Conservation (phyloP, 176 grass and related monocot species). For the Oryza meyeriana region DNA sequence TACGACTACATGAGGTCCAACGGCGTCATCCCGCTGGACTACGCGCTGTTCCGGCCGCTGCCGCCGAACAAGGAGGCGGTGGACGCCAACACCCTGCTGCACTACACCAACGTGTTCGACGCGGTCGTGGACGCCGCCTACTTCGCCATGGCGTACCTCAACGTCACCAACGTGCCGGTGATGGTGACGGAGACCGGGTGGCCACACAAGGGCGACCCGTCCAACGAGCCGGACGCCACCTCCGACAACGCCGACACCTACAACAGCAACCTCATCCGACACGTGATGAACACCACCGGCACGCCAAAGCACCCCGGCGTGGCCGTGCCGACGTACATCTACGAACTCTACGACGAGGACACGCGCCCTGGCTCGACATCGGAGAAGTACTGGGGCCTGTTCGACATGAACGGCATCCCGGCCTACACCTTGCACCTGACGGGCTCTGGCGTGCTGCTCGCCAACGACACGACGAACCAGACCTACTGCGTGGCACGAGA, state of each 20-base stretch:
- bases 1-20: constrained; percentile 99
- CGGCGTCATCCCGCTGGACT: constrained; percentile 90
- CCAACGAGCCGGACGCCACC: constrained; percentile 72
- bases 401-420: constrained; percentile 75
- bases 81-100: constrained; percentile 90
- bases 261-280: constrained; percentile 92
- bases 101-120: constrained; percentile 98
- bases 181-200: constrained; percentile 90
- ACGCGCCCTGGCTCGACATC: constrained; percentile 54
- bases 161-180: constrained; percentile 87
- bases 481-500: constrained; percentile 79
- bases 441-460: constrained; percentile 71
- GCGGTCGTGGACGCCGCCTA: constrained; percentile 88
- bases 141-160: constrained; percentile 93
- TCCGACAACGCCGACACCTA: constrained; percentile 86
- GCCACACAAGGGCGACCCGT: constrained; percentile 92
- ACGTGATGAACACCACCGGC: constrained; percentile 91
- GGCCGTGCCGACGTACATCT: constrained; percentile 80
- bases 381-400: constrained; percentile 87
- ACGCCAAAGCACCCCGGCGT: constrained; percentile 93
- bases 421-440: constrained; percentile 84
- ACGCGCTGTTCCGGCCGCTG: constrained; percentile 85
- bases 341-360: constrained; percentile 98
- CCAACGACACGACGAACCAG: constrained; percentile 94
- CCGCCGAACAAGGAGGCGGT: constrained; percentile 97